Conservation (phyloP, 2,329 filamentous ascomycete species). For the Stenocarpella maydis region DNA sequence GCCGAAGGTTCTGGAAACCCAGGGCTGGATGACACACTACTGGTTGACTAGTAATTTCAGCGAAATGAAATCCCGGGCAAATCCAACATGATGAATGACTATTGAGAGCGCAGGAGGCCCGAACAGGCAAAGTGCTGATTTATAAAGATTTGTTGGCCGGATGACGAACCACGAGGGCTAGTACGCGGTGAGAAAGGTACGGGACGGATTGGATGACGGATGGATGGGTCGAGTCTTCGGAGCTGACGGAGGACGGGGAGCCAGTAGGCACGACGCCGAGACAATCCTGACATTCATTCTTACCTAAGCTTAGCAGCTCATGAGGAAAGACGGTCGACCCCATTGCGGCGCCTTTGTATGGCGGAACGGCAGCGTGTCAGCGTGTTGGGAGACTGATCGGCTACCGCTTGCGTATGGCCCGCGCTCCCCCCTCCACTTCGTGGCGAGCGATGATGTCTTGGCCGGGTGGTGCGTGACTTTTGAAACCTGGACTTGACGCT, state of each 20-base stretch:
- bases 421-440: background rate
- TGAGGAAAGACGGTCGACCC: too few species aligned
- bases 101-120: background rate
- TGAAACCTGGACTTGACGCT: background rate
- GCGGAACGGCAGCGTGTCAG: too few species aligned
- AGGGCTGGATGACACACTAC: background rate
- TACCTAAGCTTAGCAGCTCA: slow-evolving; percentile 21
- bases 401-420: slow-evolving; percentile 30
- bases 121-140: slow-evolving; percentile 21
- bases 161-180: slow-evolving; percentile 11
- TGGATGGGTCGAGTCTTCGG: background rate
- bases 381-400: background rate
- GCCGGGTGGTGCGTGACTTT: background rate
- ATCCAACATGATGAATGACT: background rate
- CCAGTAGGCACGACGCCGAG: background rate
- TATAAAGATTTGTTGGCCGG: slow-evolving; percentile 1
- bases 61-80: slow-evolving; percentile 2
- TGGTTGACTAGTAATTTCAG: background rate
- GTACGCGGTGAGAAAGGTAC: slow-evolving; percentile 11
- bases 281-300: background rate
- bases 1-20: background rate
- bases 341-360: too few species aligned
- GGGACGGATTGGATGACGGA: too few species aligned
- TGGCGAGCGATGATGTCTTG: slow-evolving; percentile 1
- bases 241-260: background rate